These are phyloP conservation scores for Herpomyces periplanetae DNA, from an alignment of 2,329 filamentous ascomycete species.

Conservation along the genomic window DNA sequence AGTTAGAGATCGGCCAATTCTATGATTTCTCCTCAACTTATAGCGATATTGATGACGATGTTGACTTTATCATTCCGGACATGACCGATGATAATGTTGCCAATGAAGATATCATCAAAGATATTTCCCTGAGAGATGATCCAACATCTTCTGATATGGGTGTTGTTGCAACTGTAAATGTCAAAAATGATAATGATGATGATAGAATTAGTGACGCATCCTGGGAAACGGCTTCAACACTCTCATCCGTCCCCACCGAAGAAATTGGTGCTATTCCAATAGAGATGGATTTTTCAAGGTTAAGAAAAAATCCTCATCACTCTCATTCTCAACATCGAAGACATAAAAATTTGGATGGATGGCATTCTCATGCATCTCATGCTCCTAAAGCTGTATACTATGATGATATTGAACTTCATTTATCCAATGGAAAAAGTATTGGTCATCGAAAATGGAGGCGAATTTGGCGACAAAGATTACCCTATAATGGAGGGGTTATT, in stretches of 20 bases:
- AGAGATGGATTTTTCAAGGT: constrained; percentile 23
- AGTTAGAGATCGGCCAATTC: constrained; percentile 73
- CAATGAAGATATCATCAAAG: constrained; percentile 17
- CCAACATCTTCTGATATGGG: constrained; percentile 12
- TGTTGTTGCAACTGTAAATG: constrained; percentile 10
- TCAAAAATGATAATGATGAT: constrained; percentile 13
- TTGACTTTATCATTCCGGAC: too few relatives aligned
- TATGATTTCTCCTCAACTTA: constrained; percentile 94
- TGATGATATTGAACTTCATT: constrained; percentile 68
- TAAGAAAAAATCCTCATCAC: constrained; percentile 34
- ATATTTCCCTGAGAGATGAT: constrained; percentile 19
- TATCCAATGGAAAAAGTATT: constrained; percentile 55
- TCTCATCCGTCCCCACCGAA: constrained; percentile 45
- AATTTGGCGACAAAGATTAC: too few relatives aligned
- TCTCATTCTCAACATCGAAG: constrained; percentile 25
- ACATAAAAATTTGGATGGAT: constrained; percentile 34
- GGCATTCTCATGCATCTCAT: constrained; percentile 33
- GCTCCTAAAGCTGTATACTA: constrained; percentile 64
- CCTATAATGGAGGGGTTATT: too few relatives aligned
- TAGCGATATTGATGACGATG: constrained; percentile 28
- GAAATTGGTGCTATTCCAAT: constrained; percentile 43
- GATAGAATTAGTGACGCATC: constrained; percentile 43
- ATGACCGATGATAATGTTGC: constrained; percentile 14
- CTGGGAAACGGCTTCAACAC: constrained; percentile 74
- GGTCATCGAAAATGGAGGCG: too few relatives aligned